Evolutionary conservation across 257 asterid genomes (phyloP).

Genomic region (Datura wrightii): DNA sequence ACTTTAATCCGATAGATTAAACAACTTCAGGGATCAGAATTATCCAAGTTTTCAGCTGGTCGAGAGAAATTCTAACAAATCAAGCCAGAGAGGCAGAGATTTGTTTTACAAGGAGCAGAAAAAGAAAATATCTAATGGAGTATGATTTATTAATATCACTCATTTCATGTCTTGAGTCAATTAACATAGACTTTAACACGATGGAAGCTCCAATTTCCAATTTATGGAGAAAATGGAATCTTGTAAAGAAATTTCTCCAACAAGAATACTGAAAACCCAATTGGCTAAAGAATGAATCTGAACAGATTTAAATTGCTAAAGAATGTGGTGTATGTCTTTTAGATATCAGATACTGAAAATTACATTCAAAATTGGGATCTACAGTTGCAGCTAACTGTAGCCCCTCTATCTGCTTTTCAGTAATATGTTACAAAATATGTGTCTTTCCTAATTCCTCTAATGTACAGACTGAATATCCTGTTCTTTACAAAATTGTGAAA

Average conservation of each 20-base stretch:
- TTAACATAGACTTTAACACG: neutral
- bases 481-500: neutral
- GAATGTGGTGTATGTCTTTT: neutral
- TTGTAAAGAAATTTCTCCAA: neutral
- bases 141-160: neutral
- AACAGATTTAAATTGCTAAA: neutral
- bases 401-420: neutral
- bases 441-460: neutral
- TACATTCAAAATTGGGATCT: neutral
- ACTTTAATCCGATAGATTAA: neutral
- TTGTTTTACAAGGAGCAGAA: neutral
- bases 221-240: neutral
- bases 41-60: neutral
- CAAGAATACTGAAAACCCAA: neutral
- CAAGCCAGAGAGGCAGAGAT: neutral
- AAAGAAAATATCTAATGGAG: neutral
- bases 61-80: neutral
- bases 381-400: neutral
- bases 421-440: neutral
- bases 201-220: neutral
- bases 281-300: neutral
- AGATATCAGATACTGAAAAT: neutral
- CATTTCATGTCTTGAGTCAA: too few species aligned
- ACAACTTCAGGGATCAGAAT: neutral
- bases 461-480: neutral